Evolutionary conservation across 2,329 filamentous ascomycete genomes (phyloP), one percentile per base, ranked within the genome.

Genomic region (Neobulgaria alba): DNA sequence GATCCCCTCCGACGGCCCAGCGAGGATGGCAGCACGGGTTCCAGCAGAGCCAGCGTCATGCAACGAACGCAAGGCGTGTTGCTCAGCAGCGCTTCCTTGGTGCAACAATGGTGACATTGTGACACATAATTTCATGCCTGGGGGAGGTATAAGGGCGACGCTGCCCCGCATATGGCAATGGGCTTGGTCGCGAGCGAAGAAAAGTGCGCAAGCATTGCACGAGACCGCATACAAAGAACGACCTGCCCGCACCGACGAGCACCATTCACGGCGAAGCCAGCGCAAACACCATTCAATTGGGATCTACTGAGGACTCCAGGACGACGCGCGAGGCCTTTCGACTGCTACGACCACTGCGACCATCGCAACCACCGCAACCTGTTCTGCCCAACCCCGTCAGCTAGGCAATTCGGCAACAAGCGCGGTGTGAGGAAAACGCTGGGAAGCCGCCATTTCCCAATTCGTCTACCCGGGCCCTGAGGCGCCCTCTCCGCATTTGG

Each of bases 41-140:
- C 23, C 12, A 26, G 12, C 7, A 8, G 30, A 17, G 14, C 33
- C 17, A 20, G 18, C 18, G 14, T 9, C 14, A 12, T 35, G 19
- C 14, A 9, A 12, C 17, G 18, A 17, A 17, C 17, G 10, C 14
- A 35, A 17, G 8, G 17, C 14, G 14, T 35, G 23, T 12, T 12
- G n/a, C 32, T 36, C 12, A 31, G 23, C 39, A 33, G 23, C 36
- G 34, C 29, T 41, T 14, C 33, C n/a, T n/a, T n/a, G n/a, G n/a
- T n/a, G n/a, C n/a, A n/a, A 31, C 15, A 33, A 45, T 44, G 42
- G 42, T 41, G 39, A 45, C 46, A 45, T 39, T 37, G 36, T 48
- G 46, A 48, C 46, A 48, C 46, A 48, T 48, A 46, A 43, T 43
- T 46, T 45, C 32, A 39, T 36, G 38, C 30, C 14, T 21, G 16